Evolutionary conservation across 306 rosid genomes (phyloP).

Genomic region (Acacia acuminata): DNA sequence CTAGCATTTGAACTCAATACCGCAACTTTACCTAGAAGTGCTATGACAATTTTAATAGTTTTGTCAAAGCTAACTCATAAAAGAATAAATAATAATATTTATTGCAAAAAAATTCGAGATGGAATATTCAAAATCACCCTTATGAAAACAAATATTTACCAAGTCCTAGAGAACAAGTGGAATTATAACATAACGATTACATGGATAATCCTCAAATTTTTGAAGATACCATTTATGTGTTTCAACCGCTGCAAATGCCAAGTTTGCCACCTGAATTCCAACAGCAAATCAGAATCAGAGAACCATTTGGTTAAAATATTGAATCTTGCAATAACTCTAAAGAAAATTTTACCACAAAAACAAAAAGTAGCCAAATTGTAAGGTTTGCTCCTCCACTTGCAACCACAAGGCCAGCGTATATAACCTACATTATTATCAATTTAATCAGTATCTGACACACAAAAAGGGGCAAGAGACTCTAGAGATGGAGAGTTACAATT

Average conservation of each 20-base stretch:
- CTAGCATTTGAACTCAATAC: too few relatives aligned
- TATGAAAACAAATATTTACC: not conserved
- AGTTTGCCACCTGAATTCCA: constrained; percentile 65
- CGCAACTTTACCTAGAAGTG: not conserved
- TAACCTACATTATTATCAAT: constrained; percentile 56
- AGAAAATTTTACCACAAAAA: constrained; percentile 69
- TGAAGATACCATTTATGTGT: constrained; percentile 78
- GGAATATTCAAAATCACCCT: not conserved
- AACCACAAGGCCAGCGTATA: constrained; percentile 72
- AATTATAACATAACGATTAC: constrained; percentile 54
- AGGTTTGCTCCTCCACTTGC: constrained; percentile 82
- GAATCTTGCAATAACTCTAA: constrained; percentile 6
- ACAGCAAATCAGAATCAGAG: constrained; percentile 8
- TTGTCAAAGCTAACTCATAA: not conserved
- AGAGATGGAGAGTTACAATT: constrained; percentile 57
- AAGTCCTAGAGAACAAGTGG: constrained; percentile 56
- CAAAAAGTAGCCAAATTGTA: constrained; percentile 78
- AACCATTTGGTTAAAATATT: not conserved
- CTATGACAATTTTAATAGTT: not conserved
- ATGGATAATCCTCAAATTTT: constrained; percentile 81
- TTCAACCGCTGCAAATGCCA: constrained; percentile 76
- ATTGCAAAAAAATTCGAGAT: not conserved
- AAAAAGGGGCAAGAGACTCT: not conserved
- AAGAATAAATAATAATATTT: not conserved
- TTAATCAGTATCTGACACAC: constrained; percentile 9